Conservation (phyloP, 73 alveolate genomes). For the Paramecium sexaurelia region DNA sequence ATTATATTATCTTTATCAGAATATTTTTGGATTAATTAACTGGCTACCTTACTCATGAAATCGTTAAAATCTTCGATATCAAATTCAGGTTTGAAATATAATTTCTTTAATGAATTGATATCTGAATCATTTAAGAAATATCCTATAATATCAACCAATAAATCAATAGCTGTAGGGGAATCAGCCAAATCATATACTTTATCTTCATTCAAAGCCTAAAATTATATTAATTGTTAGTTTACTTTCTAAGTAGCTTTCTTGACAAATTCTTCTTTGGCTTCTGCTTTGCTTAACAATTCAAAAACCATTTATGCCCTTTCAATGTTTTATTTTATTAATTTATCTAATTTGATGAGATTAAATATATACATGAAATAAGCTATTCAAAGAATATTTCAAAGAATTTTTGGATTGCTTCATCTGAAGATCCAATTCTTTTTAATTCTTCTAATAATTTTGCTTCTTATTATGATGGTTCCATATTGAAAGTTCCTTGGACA, state of each 20-base stretch:
- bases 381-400: not conserved
- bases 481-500: not conserved
- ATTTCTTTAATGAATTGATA: not conserved
- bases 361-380: not conserved
- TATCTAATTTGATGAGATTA: not conserved
- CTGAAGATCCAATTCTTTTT: not conserved
- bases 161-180: slow-evolving; percentile 11
- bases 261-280: not conserved
- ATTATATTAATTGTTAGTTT: not conserved
- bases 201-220: not conserved
- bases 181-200: not conserved
- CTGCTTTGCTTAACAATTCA: not conserved
- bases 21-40: not conserved
- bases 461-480: not conserved
- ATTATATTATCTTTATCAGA: not conserved
- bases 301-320: not conserved
- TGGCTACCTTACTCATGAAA: not conserved
- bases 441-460: not conserved
- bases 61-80: not conserved
- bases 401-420: not conserved
- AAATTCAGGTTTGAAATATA: not conserved
- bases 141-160: slow-evolving; percentile 15
- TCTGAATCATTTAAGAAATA: slow-evolving; percentile 26
- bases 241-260: not conserved
- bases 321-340: not conserved